A percentile compares a stretch with the other conserved stretches of the same genome.
Conservation (phyloP, 129 eudicot genomes). For the Flaveria robusta region DNA sequence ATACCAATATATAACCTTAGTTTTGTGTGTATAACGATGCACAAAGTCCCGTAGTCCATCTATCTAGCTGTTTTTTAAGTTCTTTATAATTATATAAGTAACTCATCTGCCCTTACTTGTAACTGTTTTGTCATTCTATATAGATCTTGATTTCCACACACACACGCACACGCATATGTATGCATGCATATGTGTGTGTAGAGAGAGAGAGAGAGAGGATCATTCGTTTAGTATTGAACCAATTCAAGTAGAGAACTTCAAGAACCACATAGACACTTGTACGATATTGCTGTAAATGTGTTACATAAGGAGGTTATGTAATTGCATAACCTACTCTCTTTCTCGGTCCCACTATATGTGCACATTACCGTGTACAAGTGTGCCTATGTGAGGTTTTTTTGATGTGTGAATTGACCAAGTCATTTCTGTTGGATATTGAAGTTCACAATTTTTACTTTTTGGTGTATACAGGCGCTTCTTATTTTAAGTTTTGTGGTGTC, state of each 20-base stretch:
- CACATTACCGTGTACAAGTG: too few species aligned
- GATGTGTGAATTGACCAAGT: too few species aligned
- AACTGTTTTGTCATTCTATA: not conserved
- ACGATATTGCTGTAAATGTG: not conserved
- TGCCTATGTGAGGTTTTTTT: too few species aligned
- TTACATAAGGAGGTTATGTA: not conserved
- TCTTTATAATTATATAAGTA: not conserved
- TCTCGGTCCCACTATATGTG: too few species aligned
- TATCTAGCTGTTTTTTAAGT: not conserved
- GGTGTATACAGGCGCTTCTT: slow-evolving; percentile 64
- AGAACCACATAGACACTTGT: not conserved
- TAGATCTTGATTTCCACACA: not conserved
- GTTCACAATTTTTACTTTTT: slow-evolving; percentile 1
- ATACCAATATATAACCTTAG: not conserved
- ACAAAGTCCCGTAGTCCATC: not conserved
- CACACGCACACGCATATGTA: too few species aligned
- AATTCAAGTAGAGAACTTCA: not conserved
- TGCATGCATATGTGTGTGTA: too few species aligned
- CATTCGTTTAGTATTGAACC: not conserved
- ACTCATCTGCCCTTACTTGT: not conserved
- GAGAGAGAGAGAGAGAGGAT: not conserved
- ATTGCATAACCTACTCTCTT: too few species aligned
- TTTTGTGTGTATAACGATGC: not conserved
- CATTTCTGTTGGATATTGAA: not conserved
- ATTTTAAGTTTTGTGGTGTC: slow-evolving; percentile 57